Percentiles rank a stretch among this genome's conserved stretches.
phyloP scores from a whole-genome alignment of 2,329 filamentous ascomycete genomes.

The Monilinia polystroma region DNA sequence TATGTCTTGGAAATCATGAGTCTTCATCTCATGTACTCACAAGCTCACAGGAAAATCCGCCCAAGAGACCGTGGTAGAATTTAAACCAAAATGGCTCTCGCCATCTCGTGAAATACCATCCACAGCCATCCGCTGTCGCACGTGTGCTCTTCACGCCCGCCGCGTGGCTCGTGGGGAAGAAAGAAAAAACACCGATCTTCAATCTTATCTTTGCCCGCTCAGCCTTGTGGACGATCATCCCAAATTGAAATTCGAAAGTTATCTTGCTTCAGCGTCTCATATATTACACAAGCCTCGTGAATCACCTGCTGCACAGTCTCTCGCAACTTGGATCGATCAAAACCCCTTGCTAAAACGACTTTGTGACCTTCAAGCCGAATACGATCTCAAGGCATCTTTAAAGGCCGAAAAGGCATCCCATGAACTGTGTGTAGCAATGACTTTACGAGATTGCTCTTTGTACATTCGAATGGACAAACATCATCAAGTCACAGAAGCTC shows the following conservation, averaged over 20 bases:
- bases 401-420: conserved; percentile 39
- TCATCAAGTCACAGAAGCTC: conserved; percentile 48
- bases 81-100: conserved; percentile 82
- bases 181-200: conserved; percentile 30
- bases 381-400: conserved; percentile 39
- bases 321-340: conserved; percentile 42
- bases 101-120: conserved; percentile 71
- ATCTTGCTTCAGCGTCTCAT: conserved; percentile 38
- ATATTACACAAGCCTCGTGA: conserved; percentile 33
- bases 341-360: conserved; percentile 43
- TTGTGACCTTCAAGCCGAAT: conserved; percentile 43
- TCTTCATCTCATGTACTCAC: not conserved
- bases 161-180: conserved; percentile 46
- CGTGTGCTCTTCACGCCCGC: conserved; percentile 55
- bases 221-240: conserved; percentile 57
- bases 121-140: conserved; percentile 65
- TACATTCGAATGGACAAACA: conserved; percentile 58
- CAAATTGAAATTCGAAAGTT: conserved; percentile 43
- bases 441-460: conserved; percentile 74
- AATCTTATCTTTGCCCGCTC: conserved; percentile 57
- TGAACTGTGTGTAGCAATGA: conserved; percentile 71
- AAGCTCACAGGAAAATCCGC: conserved; percentile 25
- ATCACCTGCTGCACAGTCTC: conserved; percentile 2
- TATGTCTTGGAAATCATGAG: conserved; percentile 26
- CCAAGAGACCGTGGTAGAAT: conserved; percentile 57